Percentiles rank a stretch among this genome's conserved stretches.
These are phyloP conservation scores for Pseudonectria foliicola DNA, from an alignment of 2,329 filamentous ascomycete genomes.

Conservation along the genomic window DNA sequence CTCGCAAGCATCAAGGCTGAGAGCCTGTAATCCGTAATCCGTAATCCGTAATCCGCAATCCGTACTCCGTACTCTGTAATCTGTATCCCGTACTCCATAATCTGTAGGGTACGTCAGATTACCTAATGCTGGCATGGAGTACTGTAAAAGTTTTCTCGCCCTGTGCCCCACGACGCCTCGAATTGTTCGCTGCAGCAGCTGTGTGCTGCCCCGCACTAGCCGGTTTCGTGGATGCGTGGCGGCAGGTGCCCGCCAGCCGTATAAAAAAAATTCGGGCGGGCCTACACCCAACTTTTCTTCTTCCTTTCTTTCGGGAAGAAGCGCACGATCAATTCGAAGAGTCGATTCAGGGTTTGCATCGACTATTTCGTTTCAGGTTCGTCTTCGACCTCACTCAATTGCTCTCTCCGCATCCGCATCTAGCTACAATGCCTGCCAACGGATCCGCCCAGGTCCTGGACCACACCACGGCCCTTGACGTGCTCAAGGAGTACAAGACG, in stretches of 20 bases:
- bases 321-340: conserved; percentile 35
- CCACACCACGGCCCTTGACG: conserved; percentile 66
- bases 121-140: conserved; percentile 9
- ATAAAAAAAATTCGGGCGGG: conserved; percentile 36
- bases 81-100: no score
- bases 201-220: no score
- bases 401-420: conserved; percentile 17
- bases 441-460: conserved; percentile 58
- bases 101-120: no score
- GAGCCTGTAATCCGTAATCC: no score
- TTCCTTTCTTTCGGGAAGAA: conserved; percentile 48
- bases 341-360: conserved; percentile 26
- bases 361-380: conserved; percentile 25
- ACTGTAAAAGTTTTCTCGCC: not conserved
- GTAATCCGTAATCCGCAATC: no score
- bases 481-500: conserved; percentile 73
- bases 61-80: no score
- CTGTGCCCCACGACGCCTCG: no score
- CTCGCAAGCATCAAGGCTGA: no score
- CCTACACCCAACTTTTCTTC: conserved; percentile 30
- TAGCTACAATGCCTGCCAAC: conserved; percentile 56
- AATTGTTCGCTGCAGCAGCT: no score
- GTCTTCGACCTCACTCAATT: conserved; percentile 41
- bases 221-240: no score
- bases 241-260: conserved; percentile 19